phyloP scores from a whole-genome alignment of 495 filamentous ascomycete species.

The Lasiosphaeria ovina region DNA sequence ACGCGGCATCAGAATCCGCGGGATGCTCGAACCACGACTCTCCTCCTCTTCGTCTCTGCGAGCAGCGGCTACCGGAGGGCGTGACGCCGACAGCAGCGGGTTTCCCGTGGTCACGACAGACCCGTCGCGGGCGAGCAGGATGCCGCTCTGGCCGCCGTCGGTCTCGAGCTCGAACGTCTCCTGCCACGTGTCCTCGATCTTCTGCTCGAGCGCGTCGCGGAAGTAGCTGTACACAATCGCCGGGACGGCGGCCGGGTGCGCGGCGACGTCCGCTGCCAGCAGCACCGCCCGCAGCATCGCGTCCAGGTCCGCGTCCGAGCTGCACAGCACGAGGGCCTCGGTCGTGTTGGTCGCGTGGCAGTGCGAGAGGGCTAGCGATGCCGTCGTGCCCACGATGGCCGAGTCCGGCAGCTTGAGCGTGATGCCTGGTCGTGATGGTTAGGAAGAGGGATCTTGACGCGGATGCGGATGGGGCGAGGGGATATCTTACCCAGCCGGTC shows the following conservation, averaged over 20 bases:
- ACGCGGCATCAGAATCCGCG: too few relatives aligned
- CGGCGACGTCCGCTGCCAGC: background rate
- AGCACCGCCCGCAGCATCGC: background rate
- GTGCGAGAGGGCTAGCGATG: background rate
- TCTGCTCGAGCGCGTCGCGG: background rate
- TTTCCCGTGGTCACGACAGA: background rate
- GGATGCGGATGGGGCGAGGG: background rate
- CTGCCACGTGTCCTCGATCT: slow-evolving; percentile 3
- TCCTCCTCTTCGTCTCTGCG: too few relatives aligned
- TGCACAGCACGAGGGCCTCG: background rate
- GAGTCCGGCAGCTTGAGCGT: background rate
- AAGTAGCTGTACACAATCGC: slow-evolving; percentile 11
- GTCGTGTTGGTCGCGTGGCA: background rate
- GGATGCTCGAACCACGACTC: too few relatives aligned
- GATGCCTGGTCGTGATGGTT: background rate
- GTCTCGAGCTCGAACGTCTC: slow-evolving; percentile 2
- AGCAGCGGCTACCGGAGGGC: too few relatives aligned
- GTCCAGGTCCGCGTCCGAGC: background rate
- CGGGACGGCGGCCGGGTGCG: background rate
- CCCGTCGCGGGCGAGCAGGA: background rate
- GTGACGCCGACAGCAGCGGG: background rate
- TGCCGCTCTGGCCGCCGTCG: background rate
- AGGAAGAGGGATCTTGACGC: background rate
- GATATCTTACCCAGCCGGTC: background rate
- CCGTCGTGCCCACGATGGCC: background rate